Percentiles rank a stretch among this genome's conserved stretches.
These are phyloP conservation scores for Cenchrus americanus DNA, from an alignment of 176 grass and related monocot genomes.

Conservation along the genomic window DNA sequence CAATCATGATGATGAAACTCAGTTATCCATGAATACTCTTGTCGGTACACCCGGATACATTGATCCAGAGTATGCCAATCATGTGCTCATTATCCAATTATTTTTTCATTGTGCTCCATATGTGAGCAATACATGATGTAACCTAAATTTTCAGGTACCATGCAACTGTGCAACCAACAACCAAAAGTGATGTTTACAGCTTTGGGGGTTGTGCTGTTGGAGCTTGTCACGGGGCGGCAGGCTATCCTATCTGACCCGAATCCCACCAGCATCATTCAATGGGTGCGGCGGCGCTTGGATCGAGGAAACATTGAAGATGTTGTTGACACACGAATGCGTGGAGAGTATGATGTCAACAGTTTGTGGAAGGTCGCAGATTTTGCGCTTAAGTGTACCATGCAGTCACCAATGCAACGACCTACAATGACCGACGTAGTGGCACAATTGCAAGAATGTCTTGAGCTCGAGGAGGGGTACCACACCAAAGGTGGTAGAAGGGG, in stretches of 20 bases:
- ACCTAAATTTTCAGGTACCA: not conserved
- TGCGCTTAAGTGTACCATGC: conserved; percentile 54
- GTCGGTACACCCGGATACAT: conserved; percentile 59
- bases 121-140: not conserved
- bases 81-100: not conserved
- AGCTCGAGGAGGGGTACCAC: conserved; percentile 23
- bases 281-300: conserved; percentile 36
- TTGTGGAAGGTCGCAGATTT: conserved; percentile 62
- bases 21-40: conserved; percentile 21
- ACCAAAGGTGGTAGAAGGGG: not conserved
- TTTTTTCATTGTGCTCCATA: not conserved
- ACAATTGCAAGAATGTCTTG: conserved; percentile 56
- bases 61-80: conserved; percentile 58
- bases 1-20: not conserved
- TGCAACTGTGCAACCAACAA: conserved; percentile 19
- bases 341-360: conserved; percentile 41
- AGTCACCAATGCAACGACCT: conserved; percentile 6
- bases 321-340: conserved; percentile 32
- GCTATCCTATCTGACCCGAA: not conserved
- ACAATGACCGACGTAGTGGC: conserved; percentile 57
- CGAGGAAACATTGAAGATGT: conserved; percentile 44
- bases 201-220: conserved; percentile 49
- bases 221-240: conserved; percentile 37
- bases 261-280: conserved; percentile 30
- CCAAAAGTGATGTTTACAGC: conserved; percentile 52